Conservation (phyloP, 2,329 filamentous ascomycete species). For the Alternaria triticimaculans region DNA sequence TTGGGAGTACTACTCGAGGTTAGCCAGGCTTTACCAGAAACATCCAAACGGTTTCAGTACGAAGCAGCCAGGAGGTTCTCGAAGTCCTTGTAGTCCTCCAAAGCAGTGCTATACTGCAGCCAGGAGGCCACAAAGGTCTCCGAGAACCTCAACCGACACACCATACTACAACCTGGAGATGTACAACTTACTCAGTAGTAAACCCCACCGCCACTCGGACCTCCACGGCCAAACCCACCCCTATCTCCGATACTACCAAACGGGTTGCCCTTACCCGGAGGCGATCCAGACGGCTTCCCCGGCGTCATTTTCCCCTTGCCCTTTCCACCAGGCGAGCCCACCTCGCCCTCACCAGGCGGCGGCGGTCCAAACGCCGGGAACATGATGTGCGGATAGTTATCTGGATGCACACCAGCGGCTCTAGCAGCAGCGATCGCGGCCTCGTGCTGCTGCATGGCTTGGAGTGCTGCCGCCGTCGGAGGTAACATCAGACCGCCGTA, state of each 20-base stretch:
- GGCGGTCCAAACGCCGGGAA: neutral
- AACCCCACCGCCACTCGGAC: neutral
- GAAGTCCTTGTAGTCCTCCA: neutral
- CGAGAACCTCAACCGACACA: neutral
- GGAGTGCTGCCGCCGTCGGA: neutral
- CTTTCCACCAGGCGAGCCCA: neutral
- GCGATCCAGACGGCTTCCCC: neutral
- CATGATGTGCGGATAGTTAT: neutral
- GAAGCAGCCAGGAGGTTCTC: neutral
- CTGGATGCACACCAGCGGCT: neutral
- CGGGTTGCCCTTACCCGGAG: neutral
- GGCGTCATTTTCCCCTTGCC: neutral
- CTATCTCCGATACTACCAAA: neutral
- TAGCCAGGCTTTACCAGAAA: neutral
- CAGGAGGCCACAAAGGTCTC: neutral
- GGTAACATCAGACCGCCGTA: constrained; percentile 17
- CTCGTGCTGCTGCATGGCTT: neutral
- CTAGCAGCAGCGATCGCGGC: neutral
- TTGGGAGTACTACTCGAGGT: neutral
- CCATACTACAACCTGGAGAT: neutral
- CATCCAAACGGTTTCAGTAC: neutral
- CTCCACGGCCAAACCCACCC: neutral
- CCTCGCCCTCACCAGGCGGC: neutral
- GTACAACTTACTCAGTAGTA: neutral
- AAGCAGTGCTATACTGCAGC: neutral